phyloP scores from a whole-genome alignment of 192 early-diverging fungal species.

The Linnemannia zychae region DNA sequence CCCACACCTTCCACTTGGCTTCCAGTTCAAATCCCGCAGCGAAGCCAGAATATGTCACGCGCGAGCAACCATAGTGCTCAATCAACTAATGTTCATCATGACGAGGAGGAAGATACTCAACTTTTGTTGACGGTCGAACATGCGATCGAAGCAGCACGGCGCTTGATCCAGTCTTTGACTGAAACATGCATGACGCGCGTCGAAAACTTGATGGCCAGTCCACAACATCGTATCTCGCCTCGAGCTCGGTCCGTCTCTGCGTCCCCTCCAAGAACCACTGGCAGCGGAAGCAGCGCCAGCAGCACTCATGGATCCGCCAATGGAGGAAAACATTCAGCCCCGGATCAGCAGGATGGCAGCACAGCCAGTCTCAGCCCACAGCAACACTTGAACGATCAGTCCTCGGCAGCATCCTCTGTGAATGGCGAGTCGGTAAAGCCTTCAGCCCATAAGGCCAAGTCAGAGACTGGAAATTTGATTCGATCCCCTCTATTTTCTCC shows the following conservation, averaged over 20 bases:
- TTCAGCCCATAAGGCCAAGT: slow-evolving; percentile 4
- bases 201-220: slow-evolving; percentile 33
- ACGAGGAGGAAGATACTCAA: slow-evolving; percentile 36
- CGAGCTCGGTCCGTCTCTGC: slow-evolving; percentile 42
- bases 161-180: slow-evolving; percentile 36
- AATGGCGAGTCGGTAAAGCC: not conserved
- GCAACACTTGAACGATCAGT: slow-evolving; percentile 13
- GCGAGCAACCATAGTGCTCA: slow-evolving; percentile 41
- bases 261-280: slow-evolving; percentile 40
- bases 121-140: slow-evolving; percentile 36
- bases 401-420: not conserved
- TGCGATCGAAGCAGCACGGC: slow-evolving; percentile 46
- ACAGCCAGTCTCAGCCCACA: slow-evolving; percentile 26
- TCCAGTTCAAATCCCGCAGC: slow-evolving; percentile 34
- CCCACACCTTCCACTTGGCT: slow-evolving; percentile 28
- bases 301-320: slow-evolving; percentile 1
- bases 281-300: slow-evolving; percentile 22
- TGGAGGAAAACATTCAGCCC: not conserved
- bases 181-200: slow-evolving; percentile 47
- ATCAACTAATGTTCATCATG: slow-evolving; percentile 26
- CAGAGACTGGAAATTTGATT: slow-evolving; percentile 16
- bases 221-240: slow-evolving; percentile 21
- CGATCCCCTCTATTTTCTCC: slow-evolving; percentile 35
- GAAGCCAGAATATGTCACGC: slow-evolving; percentile 52
- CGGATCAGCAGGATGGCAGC: slow-evolving; percentile 10